Conservation (phyloP, 1,284 basidiomycete species). For the Athelia psychrophila region DNA sequence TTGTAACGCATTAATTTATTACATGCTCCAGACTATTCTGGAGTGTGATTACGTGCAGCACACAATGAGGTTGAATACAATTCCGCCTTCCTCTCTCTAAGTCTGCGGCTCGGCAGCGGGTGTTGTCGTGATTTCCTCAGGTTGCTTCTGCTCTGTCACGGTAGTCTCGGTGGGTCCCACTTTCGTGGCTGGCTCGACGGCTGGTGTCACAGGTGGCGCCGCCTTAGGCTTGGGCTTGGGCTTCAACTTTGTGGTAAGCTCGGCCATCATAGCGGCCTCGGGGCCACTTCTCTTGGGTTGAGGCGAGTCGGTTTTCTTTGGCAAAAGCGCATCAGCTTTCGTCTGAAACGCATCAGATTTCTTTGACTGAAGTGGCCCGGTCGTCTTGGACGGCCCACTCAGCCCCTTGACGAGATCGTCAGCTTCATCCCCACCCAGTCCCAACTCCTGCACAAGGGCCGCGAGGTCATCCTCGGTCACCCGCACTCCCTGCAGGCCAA, state of each 20-base stretch:
- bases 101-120: too few species aligned
- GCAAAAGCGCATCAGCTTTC: too few species aligned
- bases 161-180: background rate
- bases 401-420: slow-evolving; percentile 65
- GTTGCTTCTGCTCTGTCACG: background rate
- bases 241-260: background rate
- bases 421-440: slow-evolving; percentile 70
- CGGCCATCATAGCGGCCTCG: background rate
- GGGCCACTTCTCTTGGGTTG: too few species aligned
- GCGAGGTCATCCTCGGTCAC: slow-evolving; percentile 72
- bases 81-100: too few species aligned
- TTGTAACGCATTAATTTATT: slow-evolving; percentile 2
- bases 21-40: slow-evolving; percentile 2
- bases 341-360: too few species aligned
- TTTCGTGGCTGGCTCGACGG: background rate
- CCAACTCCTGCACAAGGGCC: slow-evolving; percentile 67
- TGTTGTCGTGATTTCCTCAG: background rate
- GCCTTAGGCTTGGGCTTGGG: background rate
- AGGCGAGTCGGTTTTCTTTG: too few species aligned
- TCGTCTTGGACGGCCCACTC: slow-evolving; percentile 16
- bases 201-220: background rate
- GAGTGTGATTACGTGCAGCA: slow-evolving; percentile 5
- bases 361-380: background rate
- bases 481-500: slow-evolving; percentile 70
- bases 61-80: too few species aligned